A percentile compares a stretch with the other conserved stretches of the same genome.
Conservation (phyloP, 2,329 filamentous ascomycete genomes). For the Aspergillus melleus region DNA sequence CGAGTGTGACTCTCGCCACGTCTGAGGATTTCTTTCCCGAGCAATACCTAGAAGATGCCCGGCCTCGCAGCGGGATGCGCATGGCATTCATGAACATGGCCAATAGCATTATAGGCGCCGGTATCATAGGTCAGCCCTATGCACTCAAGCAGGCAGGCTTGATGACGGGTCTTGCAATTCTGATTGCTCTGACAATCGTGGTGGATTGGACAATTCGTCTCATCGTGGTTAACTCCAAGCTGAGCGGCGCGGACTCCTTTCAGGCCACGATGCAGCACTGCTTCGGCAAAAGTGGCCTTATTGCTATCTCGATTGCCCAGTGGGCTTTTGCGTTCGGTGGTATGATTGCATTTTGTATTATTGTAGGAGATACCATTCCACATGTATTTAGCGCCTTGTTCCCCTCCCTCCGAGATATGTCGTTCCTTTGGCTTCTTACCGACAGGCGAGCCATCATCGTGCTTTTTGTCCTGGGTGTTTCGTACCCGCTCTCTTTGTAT, state of each 20-base stretch:
- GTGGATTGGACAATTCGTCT: constrained; percentile 98
- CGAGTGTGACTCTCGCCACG: constrained; percentile 70
- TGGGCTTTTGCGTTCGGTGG: constrained; percentile 99
- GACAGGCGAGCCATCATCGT: constrained; percentile 82
- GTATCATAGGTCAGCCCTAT: constrained; percentile 83
- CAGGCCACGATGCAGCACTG: constrained; percentile 95
- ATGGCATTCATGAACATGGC: constrained; percentile 99
- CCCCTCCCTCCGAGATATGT: constrained; percentile 68
- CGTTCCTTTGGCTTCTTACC: constrained; percentile 78
- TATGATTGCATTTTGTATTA: constrained; percentile 97
- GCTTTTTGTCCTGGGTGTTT: constrained; percentile 81
- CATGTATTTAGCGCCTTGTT: constrained; percentile 82
- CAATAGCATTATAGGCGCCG: constrained; percentile 87
- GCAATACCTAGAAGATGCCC: constrained; percentile 59
- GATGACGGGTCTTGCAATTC: constrained; percentile 72
- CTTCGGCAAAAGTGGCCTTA: constrained; percentile 81
- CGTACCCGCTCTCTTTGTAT: constrained; percentile 89
- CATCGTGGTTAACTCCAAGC: constrained; percentile 96
- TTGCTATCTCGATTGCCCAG: constrained; percentile 89
- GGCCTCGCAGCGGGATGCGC: constrained; percentile 80
- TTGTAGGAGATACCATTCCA: constrained; percentile 94
- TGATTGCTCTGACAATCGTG: constrained; percentile 75
- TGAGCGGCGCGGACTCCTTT: constrained; percentile 90
- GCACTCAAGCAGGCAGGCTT: constrained; percentile 93
- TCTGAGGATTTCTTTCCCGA: constrained; percentile 58